Conservation (phyloP, 495 filamentous ascomycete species). For the Penicillium pancosmium region DNA sequence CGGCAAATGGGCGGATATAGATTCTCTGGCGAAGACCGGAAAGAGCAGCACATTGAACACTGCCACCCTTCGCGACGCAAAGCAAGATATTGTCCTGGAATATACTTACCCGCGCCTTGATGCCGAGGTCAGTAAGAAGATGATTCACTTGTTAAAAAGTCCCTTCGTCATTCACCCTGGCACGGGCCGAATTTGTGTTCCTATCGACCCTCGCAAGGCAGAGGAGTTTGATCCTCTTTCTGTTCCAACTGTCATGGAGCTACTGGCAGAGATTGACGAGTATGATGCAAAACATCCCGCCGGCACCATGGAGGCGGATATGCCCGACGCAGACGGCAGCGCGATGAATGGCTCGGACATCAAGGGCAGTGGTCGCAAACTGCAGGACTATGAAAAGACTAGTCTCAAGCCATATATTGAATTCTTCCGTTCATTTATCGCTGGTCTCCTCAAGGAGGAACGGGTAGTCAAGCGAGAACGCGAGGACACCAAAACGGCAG, state of each 20-base stretch:
- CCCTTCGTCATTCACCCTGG: constrained; percentile 96
- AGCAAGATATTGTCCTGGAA: constrained; percentile 92
- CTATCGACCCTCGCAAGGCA: constrained; percentile 71
- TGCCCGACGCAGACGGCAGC: constrained; percentile 43
- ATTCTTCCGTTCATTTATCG: constrained; percentile 81
- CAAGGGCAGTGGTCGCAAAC: constrained; percentile 43
- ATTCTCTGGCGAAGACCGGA: constrained; percentile 74
- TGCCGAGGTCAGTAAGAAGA: constrained; percentile 93
- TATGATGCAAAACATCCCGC: constrained; percentile 58
- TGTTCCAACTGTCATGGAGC: constrained; percentile 82
- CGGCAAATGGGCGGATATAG: constrained; percentile 92
- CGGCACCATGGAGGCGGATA: constrained; percentile 32
- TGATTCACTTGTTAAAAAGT: constrained; percentile 95
- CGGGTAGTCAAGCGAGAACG: constrained; percentile 71
- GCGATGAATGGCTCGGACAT: constrained; percentile 39
- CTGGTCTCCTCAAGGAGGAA: constrained; percentile 79
- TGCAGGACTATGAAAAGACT: constrained; percentile 95
- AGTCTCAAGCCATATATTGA: constrained; percentile 91
- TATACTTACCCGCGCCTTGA: constrained; percentile 98
- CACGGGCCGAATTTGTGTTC: constrained; percentile 92
- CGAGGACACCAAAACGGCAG: constrained; percentile 50
- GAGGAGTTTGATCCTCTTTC: constrained; percentile 84
- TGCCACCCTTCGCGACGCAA: constrained; percentile 75
- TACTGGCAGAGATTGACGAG: constrained; percentile 79
- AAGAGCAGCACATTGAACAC: constrained; percentile 66